phyloP scores from a whole-genome alignment of 345 rosid species.

The Raphanus raphanistrum region DNA sequence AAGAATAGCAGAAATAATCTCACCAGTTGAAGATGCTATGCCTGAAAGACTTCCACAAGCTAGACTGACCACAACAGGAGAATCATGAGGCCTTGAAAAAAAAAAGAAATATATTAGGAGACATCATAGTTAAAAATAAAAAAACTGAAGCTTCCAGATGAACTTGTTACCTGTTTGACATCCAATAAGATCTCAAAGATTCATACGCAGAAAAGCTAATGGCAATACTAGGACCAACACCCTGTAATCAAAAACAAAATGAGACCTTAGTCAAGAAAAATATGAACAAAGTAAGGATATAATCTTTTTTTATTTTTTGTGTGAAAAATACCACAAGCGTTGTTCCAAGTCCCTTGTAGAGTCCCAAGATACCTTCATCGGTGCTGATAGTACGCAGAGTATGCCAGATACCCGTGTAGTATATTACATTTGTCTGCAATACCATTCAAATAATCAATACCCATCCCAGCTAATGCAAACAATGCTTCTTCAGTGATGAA shows the following conservation, averaged over 20 bases:
- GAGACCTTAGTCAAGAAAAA: slow-evolving; percentile 5
- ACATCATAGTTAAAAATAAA: background rate
- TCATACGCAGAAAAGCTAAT: slow-evolving; percentile 90
- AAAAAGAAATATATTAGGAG: background rate
- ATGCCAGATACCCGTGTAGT: slow-evolving; percentile 85
- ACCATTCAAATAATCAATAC: background rate
- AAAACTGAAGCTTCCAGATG: background rate
- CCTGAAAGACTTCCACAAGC: slow-evolving; percentile 98
- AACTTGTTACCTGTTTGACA: slow-evolving; percentile 57
- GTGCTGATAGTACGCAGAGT: slow-evolving; percentile 64
- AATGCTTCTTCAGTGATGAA: background rate
- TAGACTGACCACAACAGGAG: slow-evolving; percentile 65
- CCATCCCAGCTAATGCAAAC: slow-evolving; percentile 10
- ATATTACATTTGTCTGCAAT: slow-evolving; percentile 70
- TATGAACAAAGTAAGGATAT: slow-evolving; percentile 4
- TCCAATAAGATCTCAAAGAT: slow-evolving; percentile 80
- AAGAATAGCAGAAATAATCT: slow-evolving; percentile 31
- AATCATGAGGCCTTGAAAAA: slow-evolving; percentile 67
- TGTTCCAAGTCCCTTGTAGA: slow-evolving; percentile 93
- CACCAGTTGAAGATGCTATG: slow-evolving; percentile 96
- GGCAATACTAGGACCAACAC: slow-evolving; percentile 93
- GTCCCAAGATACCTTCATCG: slow-evolving; percentile 82
- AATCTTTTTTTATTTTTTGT: background rate
- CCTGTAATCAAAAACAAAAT: slow-evolving; percentile 41
- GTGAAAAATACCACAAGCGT: slow-evolving; percentile 55